These are phyloP conservation scores for Paramecium caudatum DNA, from an alignment of 73 alveolate species.

Conservation along the genomic window DNA sequence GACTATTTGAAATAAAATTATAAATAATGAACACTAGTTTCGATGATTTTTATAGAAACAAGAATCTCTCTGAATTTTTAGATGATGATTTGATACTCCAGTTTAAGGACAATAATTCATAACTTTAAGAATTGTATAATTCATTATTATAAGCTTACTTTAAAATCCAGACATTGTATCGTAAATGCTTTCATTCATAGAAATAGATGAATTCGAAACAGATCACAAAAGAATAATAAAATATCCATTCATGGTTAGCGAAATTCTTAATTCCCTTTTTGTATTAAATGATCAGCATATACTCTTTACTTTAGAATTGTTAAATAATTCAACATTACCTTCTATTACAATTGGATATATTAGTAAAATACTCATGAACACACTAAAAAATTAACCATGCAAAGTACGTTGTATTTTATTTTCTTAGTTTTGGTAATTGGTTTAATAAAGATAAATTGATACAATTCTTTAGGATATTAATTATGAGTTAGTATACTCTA, in stretches of 20 bases:
- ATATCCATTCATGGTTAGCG: constrained; percentile 28
- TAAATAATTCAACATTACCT: not conserved
- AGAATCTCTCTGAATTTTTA: not conserved
- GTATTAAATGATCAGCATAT: not conserved
- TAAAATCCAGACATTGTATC: not conserved
- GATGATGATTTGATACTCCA: not conserved
- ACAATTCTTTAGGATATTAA: not conserved
- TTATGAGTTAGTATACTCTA: constrained; percentile 3
- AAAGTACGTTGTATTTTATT: not conserved
- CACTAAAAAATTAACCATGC: not conserved
- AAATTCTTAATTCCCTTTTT: not conserved
- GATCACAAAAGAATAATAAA: constrained; percentile 15
- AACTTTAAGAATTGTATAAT: constrained; percentile 2
- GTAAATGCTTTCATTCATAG: not conserved
- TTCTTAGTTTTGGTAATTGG: constrained; percentile 13
- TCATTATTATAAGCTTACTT: constrained; percentile 1
- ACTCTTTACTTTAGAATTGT: not conserved
- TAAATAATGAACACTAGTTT: constrained; percentile 10
- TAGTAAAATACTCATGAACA: not conserved
- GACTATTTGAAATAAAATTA: too few species aligned
- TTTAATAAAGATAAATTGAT: not conserved
- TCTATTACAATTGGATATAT: constrained; percentile 16
- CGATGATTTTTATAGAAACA: constrained; percentile 48
- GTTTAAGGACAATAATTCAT: not conserved
- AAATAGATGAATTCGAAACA: constrained; percentile 26